phyloP scores from a whole-genome alignment of 148 eudicot genomes.

The Drosera capensis region DNA sequence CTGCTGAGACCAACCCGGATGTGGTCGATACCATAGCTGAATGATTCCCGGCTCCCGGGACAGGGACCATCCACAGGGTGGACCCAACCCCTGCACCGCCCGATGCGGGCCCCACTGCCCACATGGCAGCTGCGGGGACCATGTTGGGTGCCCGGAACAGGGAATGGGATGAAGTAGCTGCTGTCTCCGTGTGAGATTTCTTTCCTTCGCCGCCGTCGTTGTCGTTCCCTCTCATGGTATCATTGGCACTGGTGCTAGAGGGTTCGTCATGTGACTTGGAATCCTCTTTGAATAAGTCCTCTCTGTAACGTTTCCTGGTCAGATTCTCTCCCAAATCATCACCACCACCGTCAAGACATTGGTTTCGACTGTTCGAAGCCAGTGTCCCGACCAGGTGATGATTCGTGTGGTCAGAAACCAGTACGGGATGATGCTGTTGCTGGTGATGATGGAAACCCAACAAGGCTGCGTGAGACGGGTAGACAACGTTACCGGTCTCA shows the following conservation, averaged over 20 bases:
- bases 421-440: slow-evolving; percentile 15
- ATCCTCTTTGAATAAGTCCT: slow-evolving; percentile 38
- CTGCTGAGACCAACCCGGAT: too few species aligned
- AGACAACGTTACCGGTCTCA: too few species aligned
- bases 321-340: too few species aligned
- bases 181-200: too few species aligned
- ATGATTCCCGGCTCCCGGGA: too few species aligned
- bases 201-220: slow-evolving; percentile 21
- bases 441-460: slow-evolving; percentile 31
- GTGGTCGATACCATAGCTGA: too few species aligned
- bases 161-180: slow-evolving; percentile 41
- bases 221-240: slow-evolving; percentile 38
- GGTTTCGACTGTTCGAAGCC: slow-evolving; percentile 69
- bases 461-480: too few species aligned
- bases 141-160: slow-evolving; percentile 45
- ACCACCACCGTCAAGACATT: slow-evolving; percentile 26
- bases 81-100: too few species aligned
- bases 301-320: slow-evolving; percentile 35
- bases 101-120: too few species aligned
- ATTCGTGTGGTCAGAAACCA: slow-evolving; percentile 29
- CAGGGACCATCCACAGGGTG: too few species aligned
- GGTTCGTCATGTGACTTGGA: slow-evolving; percentile 92
- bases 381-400: slow-evolving; percentile 47
- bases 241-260: slow-evolving; percentile 63
- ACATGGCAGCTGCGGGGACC: too few species aligned